phyloP scores from a whole-genome alignment of 192 early-diverging fungal genomes.

The Phlyctochytrium planicorne region DNA sequence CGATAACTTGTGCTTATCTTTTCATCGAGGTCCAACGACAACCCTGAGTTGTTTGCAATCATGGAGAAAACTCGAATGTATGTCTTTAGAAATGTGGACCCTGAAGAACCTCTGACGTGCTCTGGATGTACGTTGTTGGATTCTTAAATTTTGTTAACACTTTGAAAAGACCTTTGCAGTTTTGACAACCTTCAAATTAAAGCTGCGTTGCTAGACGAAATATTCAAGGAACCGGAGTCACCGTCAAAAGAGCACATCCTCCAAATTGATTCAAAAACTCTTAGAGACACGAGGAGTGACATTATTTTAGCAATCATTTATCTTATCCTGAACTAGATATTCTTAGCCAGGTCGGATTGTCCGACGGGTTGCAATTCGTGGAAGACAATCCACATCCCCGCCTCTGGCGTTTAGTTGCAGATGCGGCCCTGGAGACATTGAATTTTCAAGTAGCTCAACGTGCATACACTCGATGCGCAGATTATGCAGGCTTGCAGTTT shows the following conservation, averaged over 20 bases:
- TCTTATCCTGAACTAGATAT: slow-evolving; percentile 32
- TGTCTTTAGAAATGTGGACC: slow-evolving; percentile 53
- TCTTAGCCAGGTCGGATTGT: slow-evolving; percentile 39
- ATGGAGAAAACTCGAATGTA: slow-evolving; percentile 62
- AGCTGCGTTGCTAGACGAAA: slow-evolving; percentile 50
- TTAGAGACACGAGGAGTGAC: slow-evolving; percentile 49
- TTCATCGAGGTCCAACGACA: slow-evolving; percentile 53
- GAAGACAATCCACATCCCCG: slow-evolving; percentile 53
- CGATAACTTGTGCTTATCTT: background rate
- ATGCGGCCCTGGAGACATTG: slow-evolving; percentile 48
- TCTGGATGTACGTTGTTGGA: slow-evolving; percentile 41
- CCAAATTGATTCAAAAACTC: slow-evolving; percentile 43
- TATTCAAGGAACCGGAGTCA: slow-evolving; percentile 44
- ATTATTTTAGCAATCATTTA: background rate
- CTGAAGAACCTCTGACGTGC: slow-evolving; percentile 57
- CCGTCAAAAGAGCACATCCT: slow-evolving; percentile 39
- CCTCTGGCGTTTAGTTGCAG: slow-evolving; percentile 55
- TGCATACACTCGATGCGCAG: slow-evolving; percentile 43
- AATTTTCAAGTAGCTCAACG: slow-evolving; percentile 48
- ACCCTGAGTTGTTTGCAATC: slow-evolving; percentile 55
- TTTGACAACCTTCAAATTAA: slow-evolving; percentile 58
- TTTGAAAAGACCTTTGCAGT: slow-evolving; percentile 42
- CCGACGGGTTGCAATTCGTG: slow-evolving; percentile 51
- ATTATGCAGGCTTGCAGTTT: slow-evolving; percentile 56
- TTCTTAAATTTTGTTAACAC: slow-evolving; percentile 1